A percentile compares a stretch with the other conserved stretches of the same genome.
phyloP scores from a whole-genome alignment of 768 basidiomycete genomes.

The Leccinum obscurum region DNA sequence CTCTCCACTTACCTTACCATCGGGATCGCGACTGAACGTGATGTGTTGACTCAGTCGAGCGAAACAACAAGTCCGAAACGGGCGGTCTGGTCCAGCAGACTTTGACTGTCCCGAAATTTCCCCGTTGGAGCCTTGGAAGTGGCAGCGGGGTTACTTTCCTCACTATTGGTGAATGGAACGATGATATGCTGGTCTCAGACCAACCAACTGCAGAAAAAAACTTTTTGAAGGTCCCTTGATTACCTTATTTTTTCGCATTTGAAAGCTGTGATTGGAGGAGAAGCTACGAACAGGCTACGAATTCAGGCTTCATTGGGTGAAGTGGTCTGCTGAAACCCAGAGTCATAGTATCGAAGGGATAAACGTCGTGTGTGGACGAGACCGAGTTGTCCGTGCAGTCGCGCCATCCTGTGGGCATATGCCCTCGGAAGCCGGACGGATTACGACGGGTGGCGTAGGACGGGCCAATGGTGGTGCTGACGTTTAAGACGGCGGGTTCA shows the following conservation, averaged over 20 bases:
- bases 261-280: not conserved
- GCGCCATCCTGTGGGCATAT: slow-evolving; percentile 10
- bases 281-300: not conserved
- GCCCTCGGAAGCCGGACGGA: slow-evolving; percentile 14
- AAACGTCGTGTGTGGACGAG: slow-evolving; percentile 3
- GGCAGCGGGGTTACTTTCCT: slow-evolving; percentile 11
- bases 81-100: not conserved
- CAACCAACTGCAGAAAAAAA: not conserved
- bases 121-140: slow-evolving; percentile 3
- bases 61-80: slow-evolving; percentile 10
- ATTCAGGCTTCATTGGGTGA: not conserved
- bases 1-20: slow-evolving; percentile 2
- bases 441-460: slow-evolving; percentile 13
- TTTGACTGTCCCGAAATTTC: slow-evolving; percentile 5
- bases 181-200: not conserved
- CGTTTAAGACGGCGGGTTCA: slow-evolving; percentile 9
- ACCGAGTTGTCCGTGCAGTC: not conserved
- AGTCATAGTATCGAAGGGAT: not conserved
- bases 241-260: not conserved
- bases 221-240: not conserved
- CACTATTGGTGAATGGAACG: not conserved
- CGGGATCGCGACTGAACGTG: slow-evolving; percentile 12
- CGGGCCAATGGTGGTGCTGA: slow-evolving; percentile 2
- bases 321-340: not conserved
- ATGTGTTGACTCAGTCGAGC: slow-evolving; percentile 1